Evolutionary conservation across 2,329 filamentous ascomycete species (phyloP).

Genomic region (Microdochium paspali): DNA sequence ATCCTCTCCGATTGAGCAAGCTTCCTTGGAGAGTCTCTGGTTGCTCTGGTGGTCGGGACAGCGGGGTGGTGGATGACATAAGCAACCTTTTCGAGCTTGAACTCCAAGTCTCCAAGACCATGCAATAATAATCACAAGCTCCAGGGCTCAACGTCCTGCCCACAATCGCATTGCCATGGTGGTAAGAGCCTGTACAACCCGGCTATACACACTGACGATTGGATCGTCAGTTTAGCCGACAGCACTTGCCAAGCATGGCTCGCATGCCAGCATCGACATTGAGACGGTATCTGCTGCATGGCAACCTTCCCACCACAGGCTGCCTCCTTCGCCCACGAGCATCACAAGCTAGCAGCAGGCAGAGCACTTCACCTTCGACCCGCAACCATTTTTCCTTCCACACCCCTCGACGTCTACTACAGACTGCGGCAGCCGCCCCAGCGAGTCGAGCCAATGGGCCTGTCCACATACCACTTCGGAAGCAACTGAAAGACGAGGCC

Average conservation of each 20-base stretch:
- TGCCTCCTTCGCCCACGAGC: constrained; percentile 23
- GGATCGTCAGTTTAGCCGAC: background rate
- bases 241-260: constrained; percentile 24
- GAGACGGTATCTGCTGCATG: constrained; percentile 38
- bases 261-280: constrained; percentile 33
- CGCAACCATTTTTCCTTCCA: background rate
- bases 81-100: too few species aligned
- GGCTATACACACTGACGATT: too few species aligned
- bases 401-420: background rate
- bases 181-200: too few species aligned
- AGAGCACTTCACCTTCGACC: background rate
- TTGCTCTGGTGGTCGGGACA: too few species aligned
- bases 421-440: background rate
- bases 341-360: background rate
- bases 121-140: constrained; percentile 7
- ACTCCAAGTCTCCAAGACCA: constrained; percentile 4
- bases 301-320: constrained; percentile 29
- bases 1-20: too few species aligned
- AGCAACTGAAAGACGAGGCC: constrained; percentile 62
- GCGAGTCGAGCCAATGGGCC: background rate
- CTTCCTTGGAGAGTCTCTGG: too few species aligned
- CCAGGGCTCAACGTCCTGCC: too few species aligned
- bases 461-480: constrained; percentile 47
- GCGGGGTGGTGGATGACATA: too few species aligned
- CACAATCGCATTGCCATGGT: too few species aligned